Evolutionary conservation across 2,329 filamentous ascomycete genomes (phyloP).

Genomic region (Dactylonectria macrodidyma): DNA sequence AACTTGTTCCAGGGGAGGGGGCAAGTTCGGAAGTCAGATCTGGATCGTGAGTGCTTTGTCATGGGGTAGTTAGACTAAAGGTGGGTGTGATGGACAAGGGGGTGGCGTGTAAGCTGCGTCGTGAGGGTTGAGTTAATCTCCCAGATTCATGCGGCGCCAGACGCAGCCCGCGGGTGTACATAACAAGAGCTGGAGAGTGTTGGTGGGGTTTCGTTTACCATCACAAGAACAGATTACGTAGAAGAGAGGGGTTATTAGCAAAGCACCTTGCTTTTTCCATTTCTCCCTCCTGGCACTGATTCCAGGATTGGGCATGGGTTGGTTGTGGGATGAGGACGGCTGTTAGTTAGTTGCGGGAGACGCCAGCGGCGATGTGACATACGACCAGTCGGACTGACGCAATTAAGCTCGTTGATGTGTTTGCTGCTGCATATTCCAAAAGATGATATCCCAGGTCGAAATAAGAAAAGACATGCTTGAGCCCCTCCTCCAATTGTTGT

Average conservation of each 20-base stretch:
- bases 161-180: slow-evolving; percentile 35
- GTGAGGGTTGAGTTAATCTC: slow-evolving; percentile 38
- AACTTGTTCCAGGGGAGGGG: slow-evolving; percentile 21
- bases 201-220: slow-evolving; percentile 23
- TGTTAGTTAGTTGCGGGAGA: neutral
- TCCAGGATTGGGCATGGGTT: neutral
- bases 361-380: neutral
- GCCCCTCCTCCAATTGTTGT: too few species aligned
- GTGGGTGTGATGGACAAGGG: neutral
- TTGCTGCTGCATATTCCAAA: neutral
- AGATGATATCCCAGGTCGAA: neutral
- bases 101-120: slow-evolving; percentile 21
- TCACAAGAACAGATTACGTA: too few species aligned
- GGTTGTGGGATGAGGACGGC: neutral
- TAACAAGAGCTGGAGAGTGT: slow-evolving; percentile 9
- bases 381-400: neutral
- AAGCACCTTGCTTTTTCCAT: neutral
- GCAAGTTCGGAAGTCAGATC: slow-evolving; percentile 27
- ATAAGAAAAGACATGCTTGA: neutral
- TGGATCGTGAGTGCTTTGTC: slow-evolving; percentile 22
- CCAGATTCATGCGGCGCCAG: slow-evolving; percentile 46
- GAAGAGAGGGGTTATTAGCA: neutral
- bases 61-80: neutral
- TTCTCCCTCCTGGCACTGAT: too few species aligned
- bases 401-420: neutral